Conservation (phyloP, 163 green algal genomes). For the Chlorella variabilis region DNA sequence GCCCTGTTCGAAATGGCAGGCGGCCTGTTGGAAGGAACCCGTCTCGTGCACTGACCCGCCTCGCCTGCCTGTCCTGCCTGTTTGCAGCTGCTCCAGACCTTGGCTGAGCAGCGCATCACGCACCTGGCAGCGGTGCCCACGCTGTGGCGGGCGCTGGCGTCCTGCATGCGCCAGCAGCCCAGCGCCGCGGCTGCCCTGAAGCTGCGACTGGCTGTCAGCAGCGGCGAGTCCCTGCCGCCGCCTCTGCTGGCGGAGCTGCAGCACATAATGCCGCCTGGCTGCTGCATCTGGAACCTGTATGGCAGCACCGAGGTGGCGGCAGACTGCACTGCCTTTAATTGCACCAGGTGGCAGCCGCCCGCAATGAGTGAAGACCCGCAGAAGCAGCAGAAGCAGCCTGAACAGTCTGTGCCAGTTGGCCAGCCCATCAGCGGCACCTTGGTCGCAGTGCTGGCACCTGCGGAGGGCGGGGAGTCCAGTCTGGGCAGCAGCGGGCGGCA, state of each 20-base stretch:
- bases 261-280: conserved; percentile 38
- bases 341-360: conserved; percentile 5
- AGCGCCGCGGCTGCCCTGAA: conserved; percentile 12
- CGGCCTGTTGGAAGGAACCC: no score
- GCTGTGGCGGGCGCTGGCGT: conserved; percentile 50
- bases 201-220: conserved; percentile 60
- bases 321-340: conserved; percentile 56
- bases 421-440: conserved; percentile 7
- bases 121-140: conserved; percentile 62
- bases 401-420: conserved; percentile 15
- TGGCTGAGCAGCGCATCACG: conserved; percentile 52
- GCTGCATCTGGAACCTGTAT: conserved; percentile 70
- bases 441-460: conserved; percentile 14
- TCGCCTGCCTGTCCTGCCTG: background rate
- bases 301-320: conserved; percentile 59
- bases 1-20: background rate
- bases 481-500: background rate
- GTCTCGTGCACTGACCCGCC: background rate
- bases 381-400: background rate
- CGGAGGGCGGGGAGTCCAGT: background rate
- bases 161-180: background rate
- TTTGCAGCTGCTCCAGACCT: conserved; percentile 39
- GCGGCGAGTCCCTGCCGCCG: conserved; percentile 61
- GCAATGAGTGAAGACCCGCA: background rate
- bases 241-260: conserved; percentile 46